A percentile compares a stretch with the other conserved stretches of the same genome.
Conservation (phyloP, 164 flowering plant genomes). For the Vitis cinerea region DNA sequence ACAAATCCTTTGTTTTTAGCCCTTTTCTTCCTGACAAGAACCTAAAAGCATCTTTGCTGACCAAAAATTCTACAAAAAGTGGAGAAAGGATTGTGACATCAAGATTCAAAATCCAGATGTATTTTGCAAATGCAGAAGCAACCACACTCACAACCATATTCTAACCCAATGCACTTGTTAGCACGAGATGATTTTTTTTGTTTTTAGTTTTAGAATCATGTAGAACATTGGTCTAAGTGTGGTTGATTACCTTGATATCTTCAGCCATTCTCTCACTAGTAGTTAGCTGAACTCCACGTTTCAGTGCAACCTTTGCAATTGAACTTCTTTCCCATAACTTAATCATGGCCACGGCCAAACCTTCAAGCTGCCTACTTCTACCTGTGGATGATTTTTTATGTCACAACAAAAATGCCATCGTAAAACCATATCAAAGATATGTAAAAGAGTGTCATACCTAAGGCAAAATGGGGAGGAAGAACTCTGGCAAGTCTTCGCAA, state of each 20-base stretch:
- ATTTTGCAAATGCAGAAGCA: too few species aligned
- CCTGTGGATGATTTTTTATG: slow-evolving; percentile 37
- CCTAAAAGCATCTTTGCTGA: too few species aligned
- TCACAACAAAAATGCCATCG: neutral
- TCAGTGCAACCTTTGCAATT: slow-evolving; percentile 83
- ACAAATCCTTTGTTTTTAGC: too few species aligned
- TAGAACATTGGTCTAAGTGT: too few species aligned
- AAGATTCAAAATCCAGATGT: too few species aligned
- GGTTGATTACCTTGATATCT: slow-evolving; percentile 68
- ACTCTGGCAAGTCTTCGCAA: slow-evolving; percentile 74
- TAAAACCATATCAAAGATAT: neutral
- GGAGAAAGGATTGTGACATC: too few species aligned
- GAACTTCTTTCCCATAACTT: slow-evolving; percentile 89
- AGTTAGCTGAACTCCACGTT: slow-evolving; percentile 90
- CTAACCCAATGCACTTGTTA: too few species aligned
- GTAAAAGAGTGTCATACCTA: slow-evolving; percentile 46
- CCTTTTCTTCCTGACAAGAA: too few species aligned
- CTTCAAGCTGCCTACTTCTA: slow-evolving; percentile 90
- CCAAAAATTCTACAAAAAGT: too few species aligned
- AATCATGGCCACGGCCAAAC: slow-evolving; percentile 80
- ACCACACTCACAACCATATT: too few species aligned
- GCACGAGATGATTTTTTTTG: too few species aligned
- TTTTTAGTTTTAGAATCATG: too few species aligned
- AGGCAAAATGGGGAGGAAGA: slow-evolving; percentile 94
- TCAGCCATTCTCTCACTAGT: slow-evolving; percentile 96